Conservation (phyloP, 148 eudicot species). For the Chenopodium suecicum region DNA sequence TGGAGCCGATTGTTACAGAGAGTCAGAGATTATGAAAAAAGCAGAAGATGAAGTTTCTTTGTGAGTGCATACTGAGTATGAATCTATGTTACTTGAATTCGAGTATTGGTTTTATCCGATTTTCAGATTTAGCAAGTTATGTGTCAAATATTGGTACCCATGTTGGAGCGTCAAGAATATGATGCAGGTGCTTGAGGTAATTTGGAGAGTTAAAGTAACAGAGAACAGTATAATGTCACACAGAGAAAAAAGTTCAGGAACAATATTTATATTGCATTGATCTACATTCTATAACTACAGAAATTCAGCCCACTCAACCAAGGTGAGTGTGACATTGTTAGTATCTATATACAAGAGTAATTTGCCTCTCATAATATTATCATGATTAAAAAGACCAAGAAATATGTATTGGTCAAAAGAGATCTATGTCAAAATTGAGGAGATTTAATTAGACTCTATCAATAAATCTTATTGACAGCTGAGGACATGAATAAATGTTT, state of each 20-base stretch:
- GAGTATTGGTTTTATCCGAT: too few species aligned
- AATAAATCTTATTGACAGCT: constrained; percentile 5
- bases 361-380: neutral
- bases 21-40: neutral
- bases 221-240: neutral
- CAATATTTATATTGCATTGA: constrained; percentile 8
- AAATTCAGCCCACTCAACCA: constrained; percentile 13
- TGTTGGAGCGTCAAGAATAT: neutral
- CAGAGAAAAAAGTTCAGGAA: neutral
- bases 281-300: constrained; percentile 7
- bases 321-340: constrained; percentile 16
- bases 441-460: constrained; percentile 1
- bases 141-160: neutral
- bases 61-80: too few species aligned
- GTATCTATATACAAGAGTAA: constrained; percentile 14
- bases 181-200: neutral
- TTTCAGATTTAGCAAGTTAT: neutral
- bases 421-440: constrained; percentile 12
- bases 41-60: too few species aligned
- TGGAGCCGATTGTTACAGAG: neutral
- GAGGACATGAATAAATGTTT: constrained; percentile 26
- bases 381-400: neutral
- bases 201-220: neutral
- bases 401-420: neutral
- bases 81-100: too few species aligned